Base-by-base conservation (phyloP, 306 rosid genomes). In the Argentina anserina region DNA sequence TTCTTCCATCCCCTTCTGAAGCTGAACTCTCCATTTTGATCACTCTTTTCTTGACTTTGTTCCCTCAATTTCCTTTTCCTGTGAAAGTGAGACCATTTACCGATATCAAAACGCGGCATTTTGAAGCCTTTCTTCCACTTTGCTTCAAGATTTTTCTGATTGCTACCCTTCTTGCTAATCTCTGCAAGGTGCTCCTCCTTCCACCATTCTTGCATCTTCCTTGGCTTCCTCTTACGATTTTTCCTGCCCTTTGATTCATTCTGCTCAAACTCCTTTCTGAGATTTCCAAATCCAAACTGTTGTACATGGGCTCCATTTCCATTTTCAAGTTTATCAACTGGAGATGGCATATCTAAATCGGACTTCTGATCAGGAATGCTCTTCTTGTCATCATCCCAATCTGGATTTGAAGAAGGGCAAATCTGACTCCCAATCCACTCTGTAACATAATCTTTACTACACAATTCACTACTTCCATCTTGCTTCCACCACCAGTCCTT, bases 401-500 rank as follows among this genome's bases (percentile, higher is more conserved):
- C 88, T 26, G 94, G 84, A 61, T 89, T 93, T 18, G 85, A 36
- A 26, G 93, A 82, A 34, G 97, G 91, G 81, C 90, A 84, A 85
- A 93, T 93, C 77, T 93, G 98, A 84, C 94, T 93, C 69, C 98
- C 98, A 67, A 94, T 89, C 98, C 98, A 94, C 77, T 94, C 97
- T 81, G 74, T 90, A 67, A 94, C 98, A 73, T 91, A 94, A 81
- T 91, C 97, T 84, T 87, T 94, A 75, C 96, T 94, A 13, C 92
- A 89, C 69, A 88, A 42, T 70, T 94, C 97, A 59, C 81, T 92
- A 75, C 89, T 85, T 49, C 92, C 98, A 74, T 90, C 97, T 60
- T 94, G 98, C 69, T 78, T 88, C 98, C 97, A 94, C 98, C 97
- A 91, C 98, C 98, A 94, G 66, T 89, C 97, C 78, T 91, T 88